phyloP scores from a whole-genome alignment of 768 basidiomycete species.

The Kockovaella imperatae region DNA sequence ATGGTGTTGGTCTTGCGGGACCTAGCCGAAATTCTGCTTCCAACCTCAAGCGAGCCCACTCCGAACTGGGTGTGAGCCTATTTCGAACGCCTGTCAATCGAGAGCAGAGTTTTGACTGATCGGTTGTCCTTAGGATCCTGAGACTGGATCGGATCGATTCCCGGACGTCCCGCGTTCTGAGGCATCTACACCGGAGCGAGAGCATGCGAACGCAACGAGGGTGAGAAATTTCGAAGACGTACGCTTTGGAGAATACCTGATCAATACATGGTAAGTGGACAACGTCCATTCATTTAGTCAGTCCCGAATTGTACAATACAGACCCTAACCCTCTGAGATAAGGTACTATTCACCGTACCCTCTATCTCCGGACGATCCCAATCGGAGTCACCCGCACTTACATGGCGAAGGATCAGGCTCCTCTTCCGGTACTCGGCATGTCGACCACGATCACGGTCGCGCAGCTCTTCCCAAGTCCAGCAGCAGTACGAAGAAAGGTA shows the following conservation, averaged over 20 bases:
- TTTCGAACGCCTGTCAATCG: not conserved
- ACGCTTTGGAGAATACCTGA: slow-evolving; percentile 74
- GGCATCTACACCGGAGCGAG: slow-evolving; percentile 27
- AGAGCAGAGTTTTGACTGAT: not conserved
- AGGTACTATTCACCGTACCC: slow-evolving; percentile 97
- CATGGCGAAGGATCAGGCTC: no score
- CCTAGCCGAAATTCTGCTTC: not conserved
- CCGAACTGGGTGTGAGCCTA: no score
- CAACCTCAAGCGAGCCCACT: no score
- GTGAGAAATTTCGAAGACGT: slow-evolving; percentile 75
- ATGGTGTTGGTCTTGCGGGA: not conserved
- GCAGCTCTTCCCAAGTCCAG: no score
- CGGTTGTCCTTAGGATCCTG: no score
- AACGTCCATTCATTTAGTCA: not conserved
- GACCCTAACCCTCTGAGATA: no score
- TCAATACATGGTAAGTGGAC: slow-evolving; percentile 70
- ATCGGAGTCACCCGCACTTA: no score
- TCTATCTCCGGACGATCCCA: slow-evolving; percentile 23
- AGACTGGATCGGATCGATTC: no score
- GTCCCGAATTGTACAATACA: no score
- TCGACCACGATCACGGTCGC: no score
- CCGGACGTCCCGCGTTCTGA: slow-evolving; percentile 8
- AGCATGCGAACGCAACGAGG: slow-evolving; percentile 33
- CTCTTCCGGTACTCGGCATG: no score
- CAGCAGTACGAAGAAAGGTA: no score